Percentiles rank a stretch among this genome's conserved stretches.
Evolutionary conservation across 1,139 yeast genomes (phyloP).

Genomic region (Wickerhamomyces sp.): DNA sequence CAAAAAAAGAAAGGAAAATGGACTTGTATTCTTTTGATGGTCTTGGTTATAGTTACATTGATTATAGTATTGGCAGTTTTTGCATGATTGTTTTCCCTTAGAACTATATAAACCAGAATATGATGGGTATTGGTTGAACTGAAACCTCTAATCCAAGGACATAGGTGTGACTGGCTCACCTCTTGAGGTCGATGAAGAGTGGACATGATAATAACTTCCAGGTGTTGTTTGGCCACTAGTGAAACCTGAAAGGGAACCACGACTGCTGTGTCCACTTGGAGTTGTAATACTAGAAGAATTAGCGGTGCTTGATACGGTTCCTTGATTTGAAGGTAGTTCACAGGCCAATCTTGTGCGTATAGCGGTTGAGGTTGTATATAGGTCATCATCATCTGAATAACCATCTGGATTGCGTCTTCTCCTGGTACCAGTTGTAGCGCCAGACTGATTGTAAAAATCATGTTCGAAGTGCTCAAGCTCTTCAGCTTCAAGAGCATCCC

Average conservation of each 20-base stretch:
- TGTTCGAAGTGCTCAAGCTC: background rate
- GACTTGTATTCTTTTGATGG: slow-evolving; percentile 58
- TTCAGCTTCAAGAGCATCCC: background rate
- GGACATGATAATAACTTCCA: background rate
- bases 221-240: background rate
- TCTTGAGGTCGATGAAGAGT: background rate
- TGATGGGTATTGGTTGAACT: background rate
- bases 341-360: background rate
- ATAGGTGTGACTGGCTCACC: background rate
- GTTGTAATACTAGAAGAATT: background rate
- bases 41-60: slow-evolving; percentile 39
- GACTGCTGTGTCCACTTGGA: background rate
- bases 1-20: slow-evolving; percentile 69
- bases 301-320: background rate
- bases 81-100: slow-evolving; percentile 1
- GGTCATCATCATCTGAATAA: background rate
- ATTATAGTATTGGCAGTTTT: slow-evolving; percentile 28
- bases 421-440: no score
- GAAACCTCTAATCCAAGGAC: background rate
- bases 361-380: background rate
- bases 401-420: background rate
- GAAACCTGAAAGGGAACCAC: background rate
- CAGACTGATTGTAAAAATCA: background rate
- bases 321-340: background rate
- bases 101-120: background rate